Base-by-base conservation (phyloP, 805 yeast genomes). In the Yarrowia sp. region DNA sequence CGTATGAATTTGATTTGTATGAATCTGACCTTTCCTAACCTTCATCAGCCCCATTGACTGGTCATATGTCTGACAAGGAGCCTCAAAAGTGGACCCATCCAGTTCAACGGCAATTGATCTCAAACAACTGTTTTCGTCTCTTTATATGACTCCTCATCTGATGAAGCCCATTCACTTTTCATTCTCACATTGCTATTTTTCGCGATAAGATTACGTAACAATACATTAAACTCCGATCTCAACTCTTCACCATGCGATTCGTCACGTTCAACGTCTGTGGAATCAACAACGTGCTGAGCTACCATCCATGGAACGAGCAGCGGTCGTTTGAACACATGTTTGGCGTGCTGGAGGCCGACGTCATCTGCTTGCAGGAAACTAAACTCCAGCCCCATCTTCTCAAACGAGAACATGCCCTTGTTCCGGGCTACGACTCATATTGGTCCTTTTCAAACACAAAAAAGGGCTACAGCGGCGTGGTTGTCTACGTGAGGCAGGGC, bases 401-500 rank as follows among this genome's bases (percentile, higher is more conserved):
- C 2, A 80, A 84, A 19, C 72, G 78, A n/a, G 77, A 75, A 42
- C 79, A 86, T 78, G 87, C 86, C 1, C 79, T 83, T 46, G 78
- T 89, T 0, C 81, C 82, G 0, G 86, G 87, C 0, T 94, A 83
- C 74, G 79, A 83, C 32, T 82, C 90, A 1, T 94, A 87, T 73
- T 84, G 92, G 42, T 82, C 94, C 0, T 79, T 92, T 12, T 97
- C 97, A 0, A 76, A 75, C 11, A 69, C 75, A 2, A 90, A 87
- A 75, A 90, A 87, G 74, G 98, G 98, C 0, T 95, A 95, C 76
- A 86, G 94, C 69, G 99, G 99, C 0, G 98, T 94, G 0, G 97
- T 93, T 0, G 84, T 94, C 2, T 94, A 91, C 78, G 78, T 77
- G 0, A 77, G 76, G 11, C 90, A 88, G 35, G 75, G 82, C 2